A percentile compares a stretch with the other conserved stretches of the same genome.
These are phyloP conservation scores for Suillus sp. DNA, from an alignment of 768 basidiomycete species.

Conservation along the genomic window DNA sequence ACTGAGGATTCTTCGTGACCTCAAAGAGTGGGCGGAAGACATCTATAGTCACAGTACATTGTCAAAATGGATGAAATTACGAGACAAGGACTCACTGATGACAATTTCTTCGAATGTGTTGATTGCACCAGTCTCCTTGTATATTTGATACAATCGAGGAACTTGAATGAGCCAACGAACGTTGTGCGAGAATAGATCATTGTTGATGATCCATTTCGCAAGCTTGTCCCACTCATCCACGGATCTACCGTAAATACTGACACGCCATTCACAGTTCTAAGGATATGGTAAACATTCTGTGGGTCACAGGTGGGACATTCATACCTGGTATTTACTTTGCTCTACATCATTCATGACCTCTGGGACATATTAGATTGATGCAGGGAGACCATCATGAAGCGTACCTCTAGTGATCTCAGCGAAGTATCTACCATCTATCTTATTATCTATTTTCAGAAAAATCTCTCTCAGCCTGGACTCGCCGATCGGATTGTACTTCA, in stretches of 20 bases:
- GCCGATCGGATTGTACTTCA: constrained; percentile 97
- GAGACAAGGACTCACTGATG: constrained; percentile 59
- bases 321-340: constrained; percentile 96
- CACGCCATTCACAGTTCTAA: constrained; percentile 95
- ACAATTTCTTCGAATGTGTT: constrained; percentile 91
- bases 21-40: constrained; percentile 93
- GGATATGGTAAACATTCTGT: not conserved
- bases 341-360: constrained; percentile 98
- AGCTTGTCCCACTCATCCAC: constrained; percentile 95
- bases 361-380: constrained; percentile 33
- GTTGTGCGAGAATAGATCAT: constrained; percentile 95
- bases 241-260: constrained; percentile 91
- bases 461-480: constrained; percentile 95
- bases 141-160: constrained; percentile 92
- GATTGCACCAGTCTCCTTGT: constrained; percentile 85
- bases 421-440: constrained; percentile 87
- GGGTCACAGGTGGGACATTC: constrained; percentile 11
- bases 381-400: constrained; percentile 14
- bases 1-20: constrained; percentile 87
- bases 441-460: constrained; percentile 97
- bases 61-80: not conserved
- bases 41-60: constrained; percentile 49
- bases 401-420: constrained; percentile 91
- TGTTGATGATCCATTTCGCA: constrained; percentile 93
- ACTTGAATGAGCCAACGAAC: constrained; percentile 98